These are phyloP conservation scores for Ambrosia artemisiifolia DNA, from an alignment of 129 eudicot genomes.

Conservation along the genomic window DNA sequence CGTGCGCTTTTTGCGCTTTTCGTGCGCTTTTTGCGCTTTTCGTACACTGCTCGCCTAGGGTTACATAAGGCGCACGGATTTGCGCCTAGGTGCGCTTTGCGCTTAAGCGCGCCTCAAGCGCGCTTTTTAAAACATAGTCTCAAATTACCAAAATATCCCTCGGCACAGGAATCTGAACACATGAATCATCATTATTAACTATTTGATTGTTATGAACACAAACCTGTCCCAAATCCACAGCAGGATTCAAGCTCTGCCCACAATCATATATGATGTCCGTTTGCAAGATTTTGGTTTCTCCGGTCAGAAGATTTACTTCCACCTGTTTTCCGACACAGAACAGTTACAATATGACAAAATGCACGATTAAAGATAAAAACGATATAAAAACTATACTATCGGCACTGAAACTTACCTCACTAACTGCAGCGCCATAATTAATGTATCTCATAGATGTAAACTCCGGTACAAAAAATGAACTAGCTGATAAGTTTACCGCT, in stretches of 20 bases:
- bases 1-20: no score
- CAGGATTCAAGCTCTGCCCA: constrained; percentile 96
- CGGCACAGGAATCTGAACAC: neutral
- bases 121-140: no score
- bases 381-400: neutral
- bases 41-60: no score
- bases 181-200: neutral
- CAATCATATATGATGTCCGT: constrained; percentile 85
- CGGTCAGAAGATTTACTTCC: constrained; percentile 73
- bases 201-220: neutral
- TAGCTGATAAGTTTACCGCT: constrained; percentile 60
- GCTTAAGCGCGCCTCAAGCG: no score
- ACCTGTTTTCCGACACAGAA: constrained; percentile 48
- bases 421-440: constrained; percentile 91
- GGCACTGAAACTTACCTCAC: constrained; percentile 53
- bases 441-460: constrained; percentile 53
- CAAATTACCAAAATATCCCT: neutral
- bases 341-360: neutral
- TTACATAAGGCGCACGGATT: no score
- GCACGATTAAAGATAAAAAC: neutral
- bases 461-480: constrained; percentile 66
- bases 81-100: no score
- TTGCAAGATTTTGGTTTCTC: constrained; percentile 73
- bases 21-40: no score
- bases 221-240: constrained; percentile 97